phyloP scores from a whole-genome alignment of 192 early-diverging fungal genomes.

The Entrophospora sp. region DNA sequence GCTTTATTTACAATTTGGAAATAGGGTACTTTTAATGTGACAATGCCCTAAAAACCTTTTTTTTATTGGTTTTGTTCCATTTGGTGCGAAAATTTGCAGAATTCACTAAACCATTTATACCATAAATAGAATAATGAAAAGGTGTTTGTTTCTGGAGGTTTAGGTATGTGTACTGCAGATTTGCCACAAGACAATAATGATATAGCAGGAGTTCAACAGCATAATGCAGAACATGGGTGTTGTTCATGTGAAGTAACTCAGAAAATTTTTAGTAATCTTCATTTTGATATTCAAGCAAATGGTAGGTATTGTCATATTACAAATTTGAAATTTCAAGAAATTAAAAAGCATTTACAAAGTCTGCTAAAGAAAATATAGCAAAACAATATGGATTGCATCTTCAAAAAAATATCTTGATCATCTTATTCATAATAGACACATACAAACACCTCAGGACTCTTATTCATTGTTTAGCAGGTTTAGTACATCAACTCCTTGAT shows the following conservation, averaged over 20 bases:
- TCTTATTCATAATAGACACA: no score
- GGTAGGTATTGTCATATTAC: no score
- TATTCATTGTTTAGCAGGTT: no score
- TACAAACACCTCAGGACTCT: no score
- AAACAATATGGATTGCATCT: no score
- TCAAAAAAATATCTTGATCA: no score
- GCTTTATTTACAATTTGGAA: constrained; percentile 1
- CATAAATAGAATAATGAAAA: not conserved
- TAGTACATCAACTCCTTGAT: no score
- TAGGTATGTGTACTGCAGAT: not conserved
- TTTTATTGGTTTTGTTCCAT: not conserved
- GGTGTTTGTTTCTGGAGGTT: not conserved
- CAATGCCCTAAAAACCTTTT: not conserved
- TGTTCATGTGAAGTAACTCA: not conserved
- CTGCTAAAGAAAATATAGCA: no score
- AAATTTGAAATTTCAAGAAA: no score
- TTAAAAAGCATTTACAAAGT: no score
- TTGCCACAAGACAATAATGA: not conserved
- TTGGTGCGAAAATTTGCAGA: not conserved
- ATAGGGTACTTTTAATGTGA: not conserved
- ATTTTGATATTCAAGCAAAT: no score
- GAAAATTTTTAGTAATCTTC: not conserved
- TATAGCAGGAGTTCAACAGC: not conserved
- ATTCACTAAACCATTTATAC: not conserved
- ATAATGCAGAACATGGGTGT: not conserved